Evolutionary conservation across 108 stramenopile species (phyloP), one percentile per base, ranked within the genome.

Genomic region (Halocafeteria seosinensis): DNA sequence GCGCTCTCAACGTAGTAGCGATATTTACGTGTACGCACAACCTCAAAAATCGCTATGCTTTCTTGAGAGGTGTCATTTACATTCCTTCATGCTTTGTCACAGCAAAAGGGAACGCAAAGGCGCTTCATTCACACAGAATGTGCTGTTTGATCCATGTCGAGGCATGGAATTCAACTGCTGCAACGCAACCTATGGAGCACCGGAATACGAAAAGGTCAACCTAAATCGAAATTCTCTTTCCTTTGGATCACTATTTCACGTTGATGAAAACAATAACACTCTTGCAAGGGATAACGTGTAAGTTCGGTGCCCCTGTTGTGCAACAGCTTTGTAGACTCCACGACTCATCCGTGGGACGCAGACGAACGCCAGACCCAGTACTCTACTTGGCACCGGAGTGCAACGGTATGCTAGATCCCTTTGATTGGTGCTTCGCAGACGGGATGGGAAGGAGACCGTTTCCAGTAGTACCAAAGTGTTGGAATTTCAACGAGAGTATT

Each of bases 71-170:
- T n/a, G n/a, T n/a, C n/a, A n/a, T n/a, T n/a, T n/a, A n/a, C n/a
- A n/a, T n/a, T n/a, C n/a, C n/a, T n/a, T n/a, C n/a, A n/a, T n/a
- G n/a, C n/a, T n/a, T n/a, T n/a, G n/a, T n/a, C n/a, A 47, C n/a
- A 21, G 42, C 17, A 47, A 17, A n/a, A 47, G 42, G n/a, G n/a
- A n/a, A 47, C 17, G n/a, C 17, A n/a, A 17, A 47, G 42, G 17
- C 42, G 42, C 17, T 17, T 47, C 17, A 47, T 21, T 47, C 52
- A 27, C 52, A 17, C 28, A 2, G 12, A 28, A 28, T n/a, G 57
- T 59, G 21, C 34, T 59, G 21, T 59, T 59, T 17, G 57, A 59
- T 28, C 57, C 57, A 11, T 59, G 57, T 35, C 57, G 57, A 5
- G 57, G 36, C 2, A 13, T 5, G 21, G 17, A 2, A 35, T 59